Conservation (phyloP, 1,284 basidiomycete species). For the Apiotrichum veenhuisii region DNA sequence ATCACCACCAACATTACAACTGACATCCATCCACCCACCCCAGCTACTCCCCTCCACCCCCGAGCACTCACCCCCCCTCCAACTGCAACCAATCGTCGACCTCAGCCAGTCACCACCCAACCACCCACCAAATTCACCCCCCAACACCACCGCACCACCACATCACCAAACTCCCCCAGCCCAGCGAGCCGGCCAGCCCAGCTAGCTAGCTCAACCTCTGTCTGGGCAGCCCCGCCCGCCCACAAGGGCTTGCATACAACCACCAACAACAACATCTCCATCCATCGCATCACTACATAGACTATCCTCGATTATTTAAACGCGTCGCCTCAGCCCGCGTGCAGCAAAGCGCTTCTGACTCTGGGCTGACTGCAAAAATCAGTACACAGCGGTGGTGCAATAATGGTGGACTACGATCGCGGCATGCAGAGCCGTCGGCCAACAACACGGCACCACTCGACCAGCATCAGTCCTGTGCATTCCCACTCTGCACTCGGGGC, state of each 20-base stretch:
- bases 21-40: background rate
- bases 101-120: background rate
- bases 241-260: background rate
- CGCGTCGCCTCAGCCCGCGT: no score
- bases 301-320: no score
- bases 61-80: background rate
- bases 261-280: background rate
- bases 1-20: background rate
- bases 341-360: no score
- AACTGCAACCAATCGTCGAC: no score
- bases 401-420: conserved; percentile 16
- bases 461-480: conserved; percentile 16
- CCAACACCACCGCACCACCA: background rate
- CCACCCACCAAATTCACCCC: background rate
- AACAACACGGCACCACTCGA: conserved; percentile 7
- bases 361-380: no score
- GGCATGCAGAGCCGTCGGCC: conserved; percentile 1
- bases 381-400: background rate
- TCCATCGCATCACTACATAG: background rate
- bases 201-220: background rate
- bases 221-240: no score
- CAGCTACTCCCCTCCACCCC: background rate
- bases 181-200: background rate
- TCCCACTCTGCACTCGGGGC: conserved; percentile 4
- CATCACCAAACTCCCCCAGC: background rate